phyloP scores from a whole-genome alignment of 2,329 filamentous ascomycete genomes.

The Coniosporium tulheliwenetii region DNA sequence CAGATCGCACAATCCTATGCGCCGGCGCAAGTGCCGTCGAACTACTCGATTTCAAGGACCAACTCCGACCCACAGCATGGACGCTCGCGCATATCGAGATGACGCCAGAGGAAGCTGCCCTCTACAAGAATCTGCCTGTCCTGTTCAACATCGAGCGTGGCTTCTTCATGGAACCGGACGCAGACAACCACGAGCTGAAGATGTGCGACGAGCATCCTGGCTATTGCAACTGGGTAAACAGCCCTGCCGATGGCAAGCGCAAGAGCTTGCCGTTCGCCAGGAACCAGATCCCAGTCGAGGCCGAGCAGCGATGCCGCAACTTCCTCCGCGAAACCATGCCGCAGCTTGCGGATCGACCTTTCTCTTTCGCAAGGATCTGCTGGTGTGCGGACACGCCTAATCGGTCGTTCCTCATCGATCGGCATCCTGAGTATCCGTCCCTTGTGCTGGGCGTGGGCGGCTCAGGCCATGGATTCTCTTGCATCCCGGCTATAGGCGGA shows the following conservation, averaged over 20 bases:
- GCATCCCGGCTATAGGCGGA: slow-evolving; percentile 34
- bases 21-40: background rate
- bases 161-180: background rate
- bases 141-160: background rate
- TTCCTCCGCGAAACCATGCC: slow-evolving; percentile 1
- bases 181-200: background rate
- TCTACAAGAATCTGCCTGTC: background rate
- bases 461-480: slow-evolving; percentile 38
- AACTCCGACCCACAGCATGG: background rate
- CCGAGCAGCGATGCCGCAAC: slow-evolving; percentile 1
- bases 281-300: slow-evolving; percentile 3
- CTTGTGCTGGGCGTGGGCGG: slow-evolving; percentile 34
- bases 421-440: slow-evolving; percentile 27
- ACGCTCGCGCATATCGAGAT: background rate
- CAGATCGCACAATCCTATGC: slow-evolving; percentile 24
- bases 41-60: background rate
- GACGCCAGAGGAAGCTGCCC: background rate
- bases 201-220: slow-evolving; percentile 1
- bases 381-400: slow-evolving; percentile 1
- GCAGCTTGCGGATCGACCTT: background rate
- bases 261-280: slow-evolving; percentile 2
- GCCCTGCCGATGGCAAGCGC: slow-evolving; percentile 1
- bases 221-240: slow-evolving; percentile 1
- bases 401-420: slow-evolving; percentile 10
- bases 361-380: background rate